Evolutionary conservation across 2,329 filamentous ascomycete species (phyloP), one percentile per base, ranked within the genome.

Genomic region (Colletotrichum cereale): DNA sequence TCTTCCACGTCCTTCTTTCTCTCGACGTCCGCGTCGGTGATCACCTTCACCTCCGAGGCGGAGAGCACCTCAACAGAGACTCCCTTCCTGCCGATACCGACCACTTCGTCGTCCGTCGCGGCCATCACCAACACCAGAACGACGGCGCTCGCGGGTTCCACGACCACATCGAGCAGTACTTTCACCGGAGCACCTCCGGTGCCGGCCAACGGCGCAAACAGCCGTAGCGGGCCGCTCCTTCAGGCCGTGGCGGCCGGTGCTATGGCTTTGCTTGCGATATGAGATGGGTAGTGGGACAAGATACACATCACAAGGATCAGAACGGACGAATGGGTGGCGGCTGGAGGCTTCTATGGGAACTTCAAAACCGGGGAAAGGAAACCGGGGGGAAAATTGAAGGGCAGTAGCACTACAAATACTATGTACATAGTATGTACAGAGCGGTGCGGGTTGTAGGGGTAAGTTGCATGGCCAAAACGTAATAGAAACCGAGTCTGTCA

Each of bases 181-280:
- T 16, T 40, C 12, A 21, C 63, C 5, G 24, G 16, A 1, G 11
- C 63, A n/a, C 62, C 66, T 14, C 66, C 60, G 34, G 61, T 65
- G 12, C 44, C 66, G 5, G 42, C 50, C 31, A 69, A 69, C 44
- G 66, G 52, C n/a, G 66, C 62, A 16, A 53, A 12, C 18, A 38
- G 31, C 21, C 60, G 40, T 8, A 26, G 36, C 24, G 61, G 50
- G 14, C 57, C 66, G 24, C 7, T 69, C 21, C 14, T 69, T 21
- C 66, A 53, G 16, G 60, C 21, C 8, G n/a, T 58, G 5, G 66
- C 52, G 1, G 66, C 52, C 36, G 60, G 38, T 14, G 52, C 34
- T 12, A 5, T 67, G 31, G 65, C 57, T 8, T 11, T 67, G 29
- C n/a, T 67, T 24, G 57, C 29, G 7, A 36, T 67, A 24, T 67